phyloP scores from a whole-genome alignment of 768 basidiomycete species.

The Auricularia sp. region DNA sequence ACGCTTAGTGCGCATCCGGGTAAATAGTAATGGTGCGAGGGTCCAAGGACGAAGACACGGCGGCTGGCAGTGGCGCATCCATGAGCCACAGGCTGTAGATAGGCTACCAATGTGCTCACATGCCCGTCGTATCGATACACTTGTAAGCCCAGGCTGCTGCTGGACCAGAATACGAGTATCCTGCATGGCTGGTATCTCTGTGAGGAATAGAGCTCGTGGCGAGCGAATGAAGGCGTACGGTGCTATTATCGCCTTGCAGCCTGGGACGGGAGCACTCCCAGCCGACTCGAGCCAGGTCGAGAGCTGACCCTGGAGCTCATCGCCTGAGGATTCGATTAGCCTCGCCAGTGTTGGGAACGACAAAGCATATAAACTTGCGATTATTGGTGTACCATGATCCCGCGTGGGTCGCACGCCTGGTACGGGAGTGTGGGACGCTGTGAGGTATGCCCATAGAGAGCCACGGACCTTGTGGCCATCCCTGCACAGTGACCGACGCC shows the following conservation, averaged over 20 bases:
- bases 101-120: slow-evolving; percentile 41
- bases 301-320: slow-evolving; percentile 53
- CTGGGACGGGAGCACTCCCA: slow-evolving; percentile 36
- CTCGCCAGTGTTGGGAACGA: not conserved
- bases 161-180: slow-evolving; percentile 88
- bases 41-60: slow-evolving; percentile 89
- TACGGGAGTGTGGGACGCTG: too few relatives aligned
- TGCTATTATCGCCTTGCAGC: slow-evolving; percentile 84
- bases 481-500: too few relatives aligned
- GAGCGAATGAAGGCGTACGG: slow-evolving; percentile 42
- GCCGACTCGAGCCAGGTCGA: slow-evolving; percentile 54
- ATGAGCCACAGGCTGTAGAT: too few relatives aligned
- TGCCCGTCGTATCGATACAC: slow-evolving; percentile 66
- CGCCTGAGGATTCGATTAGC: slow-evolving; percentile 29
- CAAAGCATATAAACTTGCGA: slow-evolving; percentile 30
- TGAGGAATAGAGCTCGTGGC: too few relatives aligned
- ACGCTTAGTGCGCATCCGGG: slow-evolving; percentile 76
- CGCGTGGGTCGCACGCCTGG: slow-evolving; percentile 69
- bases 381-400: slow-evolving; percentile 81
- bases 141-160: slow-evolving; percentile 96
- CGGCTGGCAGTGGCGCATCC: slow-evolving; percentile 39
- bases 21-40: slow-evolving; percentile 87
- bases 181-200: slow-evolving; percentile 64
- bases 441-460: too few relatives aligned
- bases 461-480: too few relatives aligned